Evolutionary conservation across 1,284 basidiomycete species (phyloP).

Genomic region (Caloboletus firmus): DNA sequence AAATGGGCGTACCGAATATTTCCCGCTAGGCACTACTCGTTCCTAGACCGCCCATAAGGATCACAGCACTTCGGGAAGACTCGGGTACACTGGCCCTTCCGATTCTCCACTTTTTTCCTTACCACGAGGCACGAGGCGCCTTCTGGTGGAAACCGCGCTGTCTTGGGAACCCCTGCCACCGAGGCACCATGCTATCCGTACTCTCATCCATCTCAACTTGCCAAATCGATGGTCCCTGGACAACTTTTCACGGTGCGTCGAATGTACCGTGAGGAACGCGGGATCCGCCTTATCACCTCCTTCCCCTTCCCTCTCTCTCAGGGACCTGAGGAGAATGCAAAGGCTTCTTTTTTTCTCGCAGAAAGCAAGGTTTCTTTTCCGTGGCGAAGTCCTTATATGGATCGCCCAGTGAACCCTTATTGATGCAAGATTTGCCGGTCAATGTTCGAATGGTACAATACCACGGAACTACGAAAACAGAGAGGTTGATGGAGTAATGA

Average conservation of each 20-base stretch:
- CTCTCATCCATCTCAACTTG: conserved; percentile 15
- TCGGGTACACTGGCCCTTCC: conserved; percentile 20
- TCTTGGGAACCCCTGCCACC: conserved; percentile 20
- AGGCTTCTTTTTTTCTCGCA: conserved; percentile 5
- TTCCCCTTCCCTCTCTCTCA: background rate
- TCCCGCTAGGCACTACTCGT: background rate
- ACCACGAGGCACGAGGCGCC: conserved; percentile 21
- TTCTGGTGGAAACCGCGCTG: conserved; percentile 12
- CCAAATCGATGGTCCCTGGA: conserved; percentile 15
- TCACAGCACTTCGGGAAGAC: conserved; percentile 13
- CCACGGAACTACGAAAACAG: conserved; percentile 12
- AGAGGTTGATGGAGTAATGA: conserved; percentile 21
- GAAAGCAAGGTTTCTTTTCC: conserved; percentile 13
- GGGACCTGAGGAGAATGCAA: conserved; percentile 7
- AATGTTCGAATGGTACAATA: conserved; percentile 16
- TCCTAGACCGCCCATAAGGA: conserved; percentile 7
- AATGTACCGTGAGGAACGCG: background rate
- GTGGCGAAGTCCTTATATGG: conserved; percentile 3
- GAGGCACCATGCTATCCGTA: conserved; percentile 18
- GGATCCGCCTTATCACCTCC: conserved; percentile 37
- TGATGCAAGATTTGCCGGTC: conserved; percentile 17
- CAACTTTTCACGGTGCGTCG: conserved; percentile 15
- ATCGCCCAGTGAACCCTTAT: conserved; percentile 8
- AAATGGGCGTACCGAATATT: background rate
- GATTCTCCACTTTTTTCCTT: conserved; percentile 14